Evolutionary conservation across 495 filamentous ascomycete genomes (phyloP).

Genomic region (Aspergillus indologenus): DNA sequence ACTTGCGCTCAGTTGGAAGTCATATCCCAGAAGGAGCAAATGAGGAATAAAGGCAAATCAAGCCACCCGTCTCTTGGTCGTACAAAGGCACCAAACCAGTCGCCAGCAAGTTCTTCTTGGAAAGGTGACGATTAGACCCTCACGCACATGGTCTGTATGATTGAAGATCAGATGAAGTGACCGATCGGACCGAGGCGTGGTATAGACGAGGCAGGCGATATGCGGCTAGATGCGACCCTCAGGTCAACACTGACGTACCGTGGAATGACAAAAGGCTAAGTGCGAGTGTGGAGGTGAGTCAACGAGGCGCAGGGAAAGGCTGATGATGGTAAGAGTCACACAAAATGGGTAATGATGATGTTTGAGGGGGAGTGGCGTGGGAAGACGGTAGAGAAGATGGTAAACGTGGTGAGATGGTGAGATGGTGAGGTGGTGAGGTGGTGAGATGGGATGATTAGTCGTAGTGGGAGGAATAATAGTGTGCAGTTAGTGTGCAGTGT

Average conservation of each 20-base stretch:
- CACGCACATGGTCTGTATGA: not conserved
- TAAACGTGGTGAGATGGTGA: too few species aligned
- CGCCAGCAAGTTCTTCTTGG: not conserved
- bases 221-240: not conserved
- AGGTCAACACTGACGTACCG: not conserved
- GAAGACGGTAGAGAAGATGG: not conserved
- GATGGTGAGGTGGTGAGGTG: not conserved
- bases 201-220: not conserved
- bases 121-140: not conserved
- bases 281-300: not conserved
- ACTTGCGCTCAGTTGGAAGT: not conserved
- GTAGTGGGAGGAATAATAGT: not conserved
- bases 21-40: slow-evolving; percentile 1
- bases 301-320: not conserved
- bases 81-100: not conserved
- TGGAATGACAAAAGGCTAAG: not conserved
- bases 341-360: not conserved
- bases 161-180: not conserved
- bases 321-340: not conserved
- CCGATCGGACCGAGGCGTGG: not conserved
- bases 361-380: not conserved
- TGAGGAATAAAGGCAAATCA: not conserved
- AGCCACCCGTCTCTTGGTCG: not conserved
- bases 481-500: too few species aligned
- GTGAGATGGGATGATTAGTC: slow-evolving; percentile 1